Base-by-base conservation (phyloP, 805 yeast species). In the Scheffersomyces coipomensis region DNA sequence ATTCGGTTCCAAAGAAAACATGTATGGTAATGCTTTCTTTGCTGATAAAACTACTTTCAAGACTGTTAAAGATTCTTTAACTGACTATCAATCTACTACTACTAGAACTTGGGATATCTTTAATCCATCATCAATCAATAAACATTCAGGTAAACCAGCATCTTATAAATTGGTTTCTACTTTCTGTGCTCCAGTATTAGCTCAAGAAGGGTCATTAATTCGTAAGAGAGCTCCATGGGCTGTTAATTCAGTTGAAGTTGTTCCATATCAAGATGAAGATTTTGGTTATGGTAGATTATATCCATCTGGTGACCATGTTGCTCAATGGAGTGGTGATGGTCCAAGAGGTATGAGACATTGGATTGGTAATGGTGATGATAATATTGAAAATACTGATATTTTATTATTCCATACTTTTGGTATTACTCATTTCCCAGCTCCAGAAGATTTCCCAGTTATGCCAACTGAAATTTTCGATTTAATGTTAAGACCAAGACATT, bases 371-470 rank as follows among this genome's bases (percentile, higher is more conserved):
- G 85, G 84, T 43, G 35, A 62, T 5, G 86, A 72, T 40, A 58
- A 59, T 16, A 67, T 81, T 53, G 84, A 78, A 49, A 73, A 81
- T 67, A 81, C 87, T 29, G 93, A 86, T 58, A 75, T 85, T 44
- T 75, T 85, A 38, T 66, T 82, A 53, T 86, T 80, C 81, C 90
- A 85, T 64, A 85, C 91, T 21, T 85, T 86, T 55, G 93, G 93
- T 54, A 78, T 85, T 49, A 81, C 91, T 24, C 95, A 85, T 60
- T 82, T 85, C 78, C 95, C 95, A 43, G 83, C 90, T 11, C 91
- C 93, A 43, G 93, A 85, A 68, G 95, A 85, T 63, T 85, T 85
- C 83, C 93, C 93, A 41, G 77, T 85, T 47, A 85, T 85, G 93
- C 93, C 93, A 34, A 84, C 88, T 35, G 95, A 85, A 66, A 85